Evolutionary conservation across 2,329 filamentous ascomycete genomes (phyloP), one percentile per base, ranked within the genome.

Genomic region (Tricladium varicosporioides): DNA sequence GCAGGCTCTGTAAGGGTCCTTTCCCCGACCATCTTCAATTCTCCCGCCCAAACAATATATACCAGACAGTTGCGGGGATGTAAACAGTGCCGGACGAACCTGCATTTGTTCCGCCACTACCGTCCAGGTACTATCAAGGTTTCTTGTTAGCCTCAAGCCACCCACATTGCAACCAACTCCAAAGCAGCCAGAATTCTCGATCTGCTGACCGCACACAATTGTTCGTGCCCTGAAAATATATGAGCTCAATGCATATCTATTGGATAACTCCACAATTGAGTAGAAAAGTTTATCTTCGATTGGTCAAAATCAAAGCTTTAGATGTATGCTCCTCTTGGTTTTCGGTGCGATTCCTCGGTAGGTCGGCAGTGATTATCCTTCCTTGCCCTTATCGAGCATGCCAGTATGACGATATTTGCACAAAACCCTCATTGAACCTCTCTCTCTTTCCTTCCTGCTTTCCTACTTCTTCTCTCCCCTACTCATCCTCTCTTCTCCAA

Each of bases 41-140:
- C 36, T 10, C 40, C 5, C 31, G 15, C 46, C 45, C 15, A 51
- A 22, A 14, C 40, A 53, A 46, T 60, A 3, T 52, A 60, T 47
- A 42, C 43, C 43, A 58, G 56, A 62, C 58, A 44, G 15, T 40
- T 33, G 51, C 53, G 59, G 52, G 57, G 51, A 51, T n/a, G 5
- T 16, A 16, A 10, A 46, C 3, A 15, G 13, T 46, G 18, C 9
- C 14, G n/a, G 10, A 15, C 10, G n/a, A 46, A 16, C 43, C 15
- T 22, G n/a, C 13, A 46, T 46, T n/a, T 46, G 16, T 22, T 15
- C 13, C 43, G 40, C 18, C 18, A 46, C 10, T 13, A n/a, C 18
- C 10, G 43, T 16, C 18, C 16, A 40, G 36, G n/a, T 22, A 46
- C 16, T 22, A 11, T 16, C 43, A 10, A 15, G 18, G 18, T n/a